Evolutionary conservation across 805 yeast genomes (phyloP).

Genomic region (Candida xyloterini): DNA sequence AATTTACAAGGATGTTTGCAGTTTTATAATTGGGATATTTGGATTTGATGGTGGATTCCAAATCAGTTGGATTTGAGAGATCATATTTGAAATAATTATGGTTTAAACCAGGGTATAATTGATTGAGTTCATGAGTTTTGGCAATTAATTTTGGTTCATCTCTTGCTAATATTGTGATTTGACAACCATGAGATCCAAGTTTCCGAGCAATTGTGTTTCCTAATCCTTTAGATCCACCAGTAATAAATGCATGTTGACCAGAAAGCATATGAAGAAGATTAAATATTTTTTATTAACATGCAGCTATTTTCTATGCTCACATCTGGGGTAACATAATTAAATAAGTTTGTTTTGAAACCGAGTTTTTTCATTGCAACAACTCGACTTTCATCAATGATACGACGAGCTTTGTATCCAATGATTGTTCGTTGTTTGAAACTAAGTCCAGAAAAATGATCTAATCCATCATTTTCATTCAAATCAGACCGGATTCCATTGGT

Average conservation of each 20-base stretch:
- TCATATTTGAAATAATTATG: conserved; percentile 38
- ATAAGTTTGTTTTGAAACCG: conserved; percentile 46
- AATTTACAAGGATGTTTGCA: conserved; percentile 50
- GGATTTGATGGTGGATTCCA: conserved; percentile 15
- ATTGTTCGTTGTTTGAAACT: conserved; percentile 47
- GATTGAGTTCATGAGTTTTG: conserved; percentile 23
- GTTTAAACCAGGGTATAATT: conserved; percentile 13
- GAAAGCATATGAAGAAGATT: conserved; percentile 3
- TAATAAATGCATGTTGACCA: conserved; percentile 43
- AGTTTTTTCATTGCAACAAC: conserved; percentile 40
- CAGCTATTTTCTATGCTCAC: conserved; percentile 65
- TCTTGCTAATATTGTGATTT: conserved; percentile 50
- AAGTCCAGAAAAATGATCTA: conserved; percentile 47
- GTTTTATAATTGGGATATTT: conserved; percentile 32
- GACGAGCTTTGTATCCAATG: conserved; percentile 66
- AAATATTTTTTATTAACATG: conserved; percentile 20
- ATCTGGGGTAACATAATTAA: conserved; percentile 54
- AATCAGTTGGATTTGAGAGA: conserved; percentile 21
- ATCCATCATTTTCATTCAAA: conserved; percentile 35
- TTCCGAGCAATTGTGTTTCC: conserved; percentile 55
- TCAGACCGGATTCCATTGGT: conserved; percentile 62
- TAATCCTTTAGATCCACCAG: conserved; percentile 71
- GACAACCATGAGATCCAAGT: conserved; percentile 51
- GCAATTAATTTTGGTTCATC: conserved; percentile 35
- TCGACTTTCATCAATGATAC: conserved; percentile 74